Conservation (phyloP, 805 yeast species). For the Metschnikowia matae region DNA sequence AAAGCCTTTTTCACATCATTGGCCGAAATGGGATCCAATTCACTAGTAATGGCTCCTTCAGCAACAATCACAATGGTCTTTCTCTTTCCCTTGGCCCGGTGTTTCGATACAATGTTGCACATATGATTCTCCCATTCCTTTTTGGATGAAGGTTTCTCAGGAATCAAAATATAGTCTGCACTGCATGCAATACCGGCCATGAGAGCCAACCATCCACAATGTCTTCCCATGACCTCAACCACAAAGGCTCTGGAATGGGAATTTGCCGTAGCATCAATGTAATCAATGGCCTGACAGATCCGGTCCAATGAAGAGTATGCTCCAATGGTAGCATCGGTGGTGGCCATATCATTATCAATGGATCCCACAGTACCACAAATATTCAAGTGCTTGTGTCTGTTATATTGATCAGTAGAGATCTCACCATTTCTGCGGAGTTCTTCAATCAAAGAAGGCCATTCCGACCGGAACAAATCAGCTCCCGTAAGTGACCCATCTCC, state of each 20-base stretch:
- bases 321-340: constrained; percentile 80
- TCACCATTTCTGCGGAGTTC: constrained; percentile 48
- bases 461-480: constrained; percentile 70
- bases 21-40: constrained; percentile 62
- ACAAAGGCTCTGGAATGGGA: constrained; percentile 83
- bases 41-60: constrained; percentile 75
- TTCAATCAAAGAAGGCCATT: constrained; percentile 69
- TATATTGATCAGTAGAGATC: constrained; percentile 45
- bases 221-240: constrained; percentile 86
- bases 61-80: constrained; percentile 78
- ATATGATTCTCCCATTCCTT: constrained; percentile 65
- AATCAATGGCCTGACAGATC: constrained; percentile 71
- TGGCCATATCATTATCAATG: constrained; percentile 82
- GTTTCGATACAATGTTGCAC: constrained; percentile 58
- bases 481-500: constrained; percentile 85
- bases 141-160: constrained; percentile 68
- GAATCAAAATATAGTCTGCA: constrained; percentile 77
- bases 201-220: constrained; percentile 83
- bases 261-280: constrained; percentile 78
- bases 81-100: constrained; percentile 68
- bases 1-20: constrained; percentile 63
- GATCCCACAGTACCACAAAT: constrained; percentile 78
- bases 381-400: constrained; percentile 52
- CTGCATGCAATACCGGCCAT: constrained; percentile 79
- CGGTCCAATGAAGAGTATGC: constrained; percentile 75